Evolutionary conservation across 2,329 filamentous ascomycete genomes (phyloP), one percentile per base, ranked within the genome.

Genomic region (Calcarisporium arbuscula): DNA sequence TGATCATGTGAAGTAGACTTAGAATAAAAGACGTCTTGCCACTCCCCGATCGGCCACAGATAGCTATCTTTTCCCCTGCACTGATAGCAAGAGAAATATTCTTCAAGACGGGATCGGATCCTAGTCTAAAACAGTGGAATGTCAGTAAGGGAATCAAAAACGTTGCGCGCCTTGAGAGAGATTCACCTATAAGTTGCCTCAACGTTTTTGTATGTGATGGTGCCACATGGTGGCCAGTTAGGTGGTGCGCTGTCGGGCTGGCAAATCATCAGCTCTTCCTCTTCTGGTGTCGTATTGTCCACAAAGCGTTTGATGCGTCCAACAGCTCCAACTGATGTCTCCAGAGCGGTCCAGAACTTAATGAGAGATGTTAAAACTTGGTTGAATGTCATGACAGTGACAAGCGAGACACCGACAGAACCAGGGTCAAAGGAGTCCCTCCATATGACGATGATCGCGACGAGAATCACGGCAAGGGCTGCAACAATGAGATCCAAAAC

Each of bases 401-500:
- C 41, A 6, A 57, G 29, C 3, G 47, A 44, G 15, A 55, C 35
- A 30, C 50, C 44, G 25, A 54, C 52, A 28, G 36, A 19, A 2
- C 58, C 56, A 8, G 53, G 41, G 12, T 50, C 52, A 6, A 55
- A 49, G 10, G 38, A 43, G 4, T 40, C 41, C 18, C 40, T 39
- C 10, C 69, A 49, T 23, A 40, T 25, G 8, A 69, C 58, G 3
- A 65, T 61, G 3, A 70, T 47, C 16, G 34, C 50, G 10, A 74
- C 62, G 5, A 74, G 46, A 4, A 70, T 42, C 1, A 65, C 57
- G 2, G 66, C 67, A 17, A 74, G 55, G 2, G 49, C 61, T 1
- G 67, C 62, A 1, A 72, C 64, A 5, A 47, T 29, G 3, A 74
- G 46, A 36, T 73, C 66, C 5, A 73, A 47, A 2, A 68, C 64